These are phyloP conservation scores for Linnemannia zychae DNA, from an alignment of 192 early-diverging fungal genomes.

Conservation along the genomic window DNA sequence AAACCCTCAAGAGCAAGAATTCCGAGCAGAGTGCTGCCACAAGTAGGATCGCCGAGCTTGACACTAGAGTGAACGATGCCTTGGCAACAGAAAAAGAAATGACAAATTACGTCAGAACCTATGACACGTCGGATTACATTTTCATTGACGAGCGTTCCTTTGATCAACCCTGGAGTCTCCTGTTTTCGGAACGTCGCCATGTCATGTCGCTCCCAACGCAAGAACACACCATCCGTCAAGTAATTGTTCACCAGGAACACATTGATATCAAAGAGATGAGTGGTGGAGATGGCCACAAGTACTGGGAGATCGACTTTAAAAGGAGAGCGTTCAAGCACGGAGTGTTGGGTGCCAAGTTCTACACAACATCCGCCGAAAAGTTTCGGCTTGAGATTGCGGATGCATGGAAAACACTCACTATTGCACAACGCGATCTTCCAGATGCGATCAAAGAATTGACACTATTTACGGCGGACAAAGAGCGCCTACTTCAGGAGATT, in stretches of 20 bases:
- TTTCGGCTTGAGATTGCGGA: neutral
- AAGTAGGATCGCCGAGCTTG: neutral
- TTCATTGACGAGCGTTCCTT: neutral
- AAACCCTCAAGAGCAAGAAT: neutral
- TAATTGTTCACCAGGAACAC: neutral
- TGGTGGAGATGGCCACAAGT: neutral
- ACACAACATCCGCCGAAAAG: neutral
- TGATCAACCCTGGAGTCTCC: neutral
- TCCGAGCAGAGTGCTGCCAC: neutral
- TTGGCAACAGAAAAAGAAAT: neutral
- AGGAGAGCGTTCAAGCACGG: neutral
- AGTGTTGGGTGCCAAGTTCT: conserved; percentile 4
- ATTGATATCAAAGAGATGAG: neutral
- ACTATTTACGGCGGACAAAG: neutral
- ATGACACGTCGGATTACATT: neutral
- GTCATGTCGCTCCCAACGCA: neutral
- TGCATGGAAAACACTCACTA: neutral
- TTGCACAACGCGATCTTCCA: neutral
- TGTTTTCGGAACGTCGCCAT: neutral
- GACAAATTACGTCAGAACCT: neutral
- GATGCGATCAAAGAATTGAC: neutral
- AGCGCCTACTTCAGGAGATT: neutral
- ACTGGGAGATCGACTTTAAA: conserved; percentile 2
- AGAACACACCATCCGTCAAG: neutral
- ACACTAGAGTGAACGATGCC: neutral